Base-by-base conservation (phyloP, 192 early-diverging fungal species). In the Rhizophagus sp. region DNA sequence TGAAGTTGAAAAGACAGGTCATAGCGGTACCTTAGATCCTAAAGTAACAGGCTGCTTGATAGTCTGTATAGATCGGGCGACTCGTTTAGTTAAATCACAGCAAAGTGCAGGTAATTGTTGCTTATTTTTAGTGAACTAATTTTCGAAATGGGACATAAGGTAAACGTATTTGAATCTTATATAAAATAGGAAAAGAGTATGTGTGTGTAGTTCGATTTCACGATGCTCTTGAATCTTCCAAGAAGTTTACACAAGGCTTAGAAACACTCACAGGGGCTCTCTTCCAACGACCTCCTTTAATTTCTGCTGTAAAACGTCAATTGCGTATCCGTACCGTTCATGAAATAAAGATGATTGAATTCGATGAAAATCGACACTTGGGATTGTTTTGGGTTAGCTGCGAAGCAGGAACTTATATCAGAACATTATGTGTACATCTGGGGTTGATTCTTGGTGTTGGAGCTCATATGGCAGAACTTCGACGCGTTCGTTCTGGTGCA, bases 21-120 rank as follows among this genome's bases (percentile, higher is more conserved):
- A 99, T 91, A 94, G 92, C 83, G 98, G 98, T 64, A 99, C 98
- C 11, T 92, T 99, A 9, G 98, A 99, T 88, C 98, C 98, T 75
- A 99, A 99, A 85, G 98, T 99, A 27, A 99, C 98, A 15, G 98
- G 98, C 39, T 98, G 98, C 83, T 89, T 99, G 88, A 98, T 98
- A 84, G 98, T 99, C 52, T 99, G 98, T 88, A 89, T 99, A 82
- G 98, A 99, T 85, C 94, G 98, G 75, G 98, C 98, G 9, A 99
- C 98, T 39, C 95, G 98, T 62, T 88, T 99, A 76, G 98, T 99
- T 83, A 99, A 99, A 90, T 97, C 97, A 62, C 98, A 99, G 87
- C 98, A 99, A 85, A 94, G 96, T 83, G 98, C 98, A 62, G 98
- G 97, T 86, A 76, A 12, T 27, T 50, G 22, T 27, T 24, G 13